Base-by-base conservation (phyloP, 495 filamentous ascomycete genomes). In the Zalerion maritima region DNA sequence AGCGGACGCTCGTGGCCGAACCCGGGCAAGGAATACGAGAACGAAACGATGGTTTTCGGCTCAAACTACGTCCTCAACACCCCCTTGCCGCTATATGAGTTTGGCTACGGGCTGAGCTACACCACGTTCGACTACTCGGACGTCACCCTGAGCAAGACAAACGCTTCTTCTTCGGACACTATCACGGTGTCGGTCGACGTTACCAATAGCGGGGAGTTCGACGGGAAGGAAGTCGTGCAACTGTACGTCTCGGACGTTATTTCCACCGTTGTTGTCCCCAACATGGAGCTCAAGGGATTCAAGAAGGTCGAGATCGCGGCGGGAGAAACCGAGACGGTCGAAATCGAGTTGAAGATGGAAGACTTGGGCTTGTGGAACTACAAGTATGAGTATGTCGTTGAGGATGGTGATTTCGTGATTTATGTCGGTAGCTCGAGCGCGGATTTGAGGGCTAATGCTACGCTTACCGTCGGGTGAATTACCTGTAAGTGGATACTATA, bases 91-190 rank as follows among this genome's bases (percentile, higher is more conserved):
- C 54, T 71, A 30, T 79, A 77, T 27, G 65, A 69, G 27, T 83
- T 81, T 41, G 76, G 77, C 9, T 74, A 72, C 38, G 77, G 76
- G n/a, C 59, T 56, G 35, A 70, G 64, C 24, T 81, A 81, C 45
- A 72, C 71, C 18, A 65, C 54, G 0, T 81, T 79, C 41, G 40
- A 49, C 16, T 73, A 78, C 29, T 52, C 57, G 0, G 35, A 58
- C 16, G 47, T 77, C 4, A 47, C 37, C 4, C 47, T 71, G 4
- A 56, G 56, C 10, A 57, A 58, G 34, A 57, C 38, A 5, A 60
- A 42, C 2, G 59, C 60, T 1, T 54, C 59, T 6, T 49, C 60
- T 0, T 37, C 39, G 4, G 60, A 62, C 21, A 69, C 45, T 0
- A 55, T 76, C 6, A 67, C 54, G 2, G 63, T 79, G 6, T 58